A percentile compares a stretch with the other conserved stretches of the same genome.
Conservation (phyloP, 2,329 filamentous ascomycete species). For the Trichophyton mentagrophytes region DNA sequence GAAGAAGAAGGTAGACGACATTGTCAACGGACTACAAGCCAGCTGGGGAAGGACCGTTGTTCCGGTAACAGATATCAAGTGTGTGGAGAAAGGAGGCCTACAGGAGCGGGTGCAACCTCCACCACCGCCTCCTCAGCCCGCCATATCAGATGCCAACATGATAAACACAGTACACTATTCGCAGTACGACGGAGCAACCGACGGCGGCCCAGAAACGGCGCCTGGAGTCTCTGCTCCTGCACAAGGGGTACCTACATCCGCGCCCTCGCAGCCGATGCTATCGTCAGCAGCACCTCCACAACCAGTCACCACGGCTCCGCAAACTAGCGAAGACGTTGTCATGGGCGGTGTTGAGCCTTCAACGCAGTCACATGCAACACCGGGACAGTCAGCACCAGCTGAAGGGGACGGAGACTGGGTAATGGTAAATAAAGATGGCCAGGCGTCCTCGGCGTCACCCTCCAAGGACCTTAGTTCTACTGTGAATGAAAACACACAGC, state of each 20-base stretch:
- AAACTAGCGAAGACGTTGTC: constrained; percentile 30
- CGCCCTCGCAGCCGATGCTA: not conserved
- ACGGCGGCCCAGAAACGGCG: not conserved
- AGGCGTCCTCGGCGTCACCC: constrained; percentile 18
- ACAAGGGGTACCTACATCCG: not conserved
- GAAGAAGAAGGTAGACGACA: constrained; percentile 48
- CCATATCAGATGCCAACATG: not conserved
- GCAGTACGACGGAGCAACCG: not conserved
- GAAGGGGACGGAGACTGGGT: constrained; percentile 54
- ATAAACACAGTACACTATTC: not conserved
- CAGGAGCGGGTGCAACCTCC: constrained; percentile 40
- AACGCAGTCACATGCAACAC: constrained; percentile 23
- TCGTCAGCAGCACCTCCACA: constrained; percentile 6
- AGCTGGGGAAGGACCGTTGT: constrained; percentile 55
- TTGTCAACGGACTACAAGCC: constrained; percentile 62
- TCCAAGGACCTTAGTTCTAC: constrained; percentile 9
- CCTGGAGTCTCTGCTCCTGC: not conserved
- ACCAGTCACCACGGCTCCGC: constrained; percentile 9
- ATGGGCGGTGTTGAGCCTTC: constrained; percentile 41
- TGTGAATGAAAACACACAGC: constrained; percentile 2
- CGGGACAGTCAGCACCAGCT: constrained; percentile 40
- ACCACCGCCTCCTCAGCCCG: not conserved
- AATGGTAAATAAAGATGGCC: constrained; percentile 53
- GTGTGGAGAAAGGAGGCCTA: constrained; percentile 66
- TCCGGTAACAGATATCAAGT: constrained; percentile 51